Base-by-base conservation (phyloP, 2,329 filamentous ascomycete genomes). In the Colletotrichum australisinense region DNA sequence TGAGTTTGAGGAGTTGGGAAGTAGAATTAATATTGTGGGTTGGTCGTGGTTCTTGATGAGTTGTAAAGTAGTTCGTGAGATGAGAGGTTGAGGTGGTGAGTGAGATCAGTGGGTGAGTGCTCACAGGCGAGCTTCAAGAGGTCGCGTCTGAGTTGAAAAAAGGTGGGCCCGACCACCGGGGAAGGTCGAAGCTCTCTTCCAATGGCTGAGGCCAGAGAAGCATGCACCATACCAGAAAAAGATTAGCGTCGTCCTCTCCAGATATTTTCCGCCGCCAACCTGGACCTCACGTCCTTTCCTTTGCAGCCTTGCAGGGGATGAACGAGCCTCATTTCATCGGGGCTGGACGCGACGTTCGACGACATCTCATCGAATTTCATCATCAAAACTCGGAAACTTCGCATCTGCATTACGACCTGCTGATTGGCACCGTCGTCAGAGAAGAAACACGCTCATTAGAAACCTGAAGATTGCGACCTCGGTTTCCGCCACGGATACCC, bases 211-310 rank as follows among this genome's bases (percentile, higher is more conserved):
- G 35, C 14, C 26, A 6, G 19, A 28, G 11, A 11, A 4, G 3
- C 3, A 26, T 1, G 9, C 14, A n/a, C 55, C 35, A 70, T n/a
- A 22, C 42, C 35, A 0, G 19, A 16, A 24, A 1, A 1, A 42
- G 67, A 8, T 22, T 73, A 62, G 70, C 46, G 53, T 12, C 2
- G 2, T 7, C 12, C 24, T 16, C 7, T 56, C 53, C n/a, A 56
- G 70, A 73, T 73, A 70, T 73, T 73, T 73, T 73, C 67, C 67
- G 67, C 49, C 42, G 60, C 70, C 67, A 73, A 70, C 70, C 67
- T 65, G 42, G 38, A 30, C 55, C 42, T 64, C 56, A 35, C 42
- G 32, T 66, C 24, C 32, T 65, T 42, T 28, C n/a, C n/a, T 60
- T 56, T 65, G 56, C 67, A 73, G 70, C 67, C 70, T 73, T 66